These are phyloP conservation scores for Acorus calamus DNA, from an alignment of 106 monocot species.

Conservation along the genomic window DNA sequence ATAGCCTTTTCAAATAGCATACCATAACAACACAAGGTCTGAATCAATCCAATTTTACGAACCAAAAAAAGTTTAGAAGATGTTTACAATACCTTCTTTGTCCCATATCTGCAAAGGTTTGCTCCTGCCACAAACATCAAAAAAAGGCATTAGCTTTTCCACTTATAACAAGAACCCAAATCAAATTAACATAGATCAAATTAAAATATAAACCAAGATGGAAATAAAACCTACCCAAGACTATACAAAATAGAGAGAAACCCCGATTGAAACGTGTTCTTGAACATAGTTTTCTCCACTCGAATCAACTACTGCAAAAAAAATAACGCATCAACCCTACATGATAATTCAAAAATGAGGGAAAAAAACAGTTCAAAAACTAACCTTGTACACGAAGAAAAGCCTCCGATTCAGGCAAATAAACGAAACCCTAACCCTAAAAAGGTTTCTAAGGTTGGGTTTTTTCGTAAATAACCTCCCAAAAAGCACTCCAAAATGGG, in stretches of 20 bases:
- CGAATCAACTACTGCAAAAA: too few relatives aligned
- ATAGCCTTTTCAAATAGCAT: neutral
- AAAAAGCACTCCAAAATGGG: too few relatives aligned
- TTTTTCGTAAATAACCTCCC: too few relatives aligned
- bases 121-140: constrained; percentile 53
- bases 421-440: too few relatives aligned
- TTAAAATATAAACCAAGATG: neutral
- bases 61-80: neutral
- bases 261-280: constrained; percentile 91
- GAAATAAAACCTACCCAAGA: constrained; percentile 51
- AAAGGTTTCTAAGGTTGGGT: too few relatives aligned
- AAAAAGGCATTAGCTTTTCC: neutral
- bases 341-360: too few relatives aligned
- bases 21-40: neutral
- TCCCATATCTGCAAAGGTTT: constrained; percentile 99
- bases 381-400: too few relatives aligned
- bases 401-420: too few relatives aligned
- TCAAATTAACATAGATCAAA: neutral
- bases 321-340: too few relatives aligned
- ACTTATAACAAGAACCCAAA: neutral
- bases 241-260: constrained; percentile 52
- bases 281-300: constrained; percentile 9
- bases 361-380: too few relatives aligned
- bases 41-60: neutral
- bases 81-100: constrained; percentile 60